Percentiles rank a stretch among this genome's conserved stretches.
These are phyloP conservation scores for Oryza meridionalis DNA, from an alignment of 176 grass and related monocot genomes.

Conservation along the genomic window DNA sequence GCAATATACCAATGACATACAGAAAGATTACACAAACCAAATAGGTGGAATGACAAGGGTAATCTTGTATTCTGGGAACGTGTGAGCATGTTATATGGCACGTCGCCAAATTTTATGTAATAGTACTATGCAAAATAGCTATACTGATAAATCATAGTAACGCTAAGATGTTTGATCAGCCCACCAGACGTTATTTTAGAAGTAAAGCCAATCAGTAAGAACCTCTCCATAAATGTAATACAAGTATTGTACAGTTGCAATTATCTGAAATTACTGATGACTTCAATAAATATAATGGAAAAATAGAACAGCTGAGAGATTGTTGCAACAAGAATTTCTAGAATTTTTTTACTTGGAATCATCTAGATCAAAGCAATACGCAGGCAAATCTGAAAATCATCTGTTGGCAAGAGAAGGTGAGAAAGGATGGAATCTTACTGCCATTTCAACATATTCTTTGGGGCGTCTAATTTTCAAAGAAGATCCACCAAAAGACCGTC, in stretches of 20 bases:
- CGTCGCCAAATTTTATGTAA: background rate
- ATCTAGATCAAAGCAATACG: slow-evolving; percentile 20
- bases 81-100: slow-evolving; percentile 6
- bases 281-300: slow-evolving; percentile 16
- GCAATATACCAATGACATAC: background rate
- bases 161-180: slow-evolving; percentile 24
- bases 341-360: background rate
- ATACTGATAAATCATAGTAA: slow-evolving; percentile 9
- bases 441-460: slow-evolving; percentile 83
- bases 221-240: background rate
- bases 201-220: background rate
- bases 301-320: slow-evolving; percentile 10
- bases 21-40: slow-evolving; percentile 24
- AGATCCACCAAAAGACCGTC: slow-evolving; percentile 67
- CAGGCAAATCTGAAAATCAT: slow-evolving; percentile 29
- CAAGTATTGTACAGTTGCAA: slow-evolving; percentile 9
- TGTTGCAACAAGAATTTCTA: slow-evolving; percentile 7
- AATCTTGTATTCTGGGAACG: slow-evolving; percentile 14
- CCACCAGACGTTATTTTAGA: background rate
- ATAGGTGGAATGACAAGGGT: slow-evolving; percentile 22
- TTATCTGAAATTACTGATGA: background rate
- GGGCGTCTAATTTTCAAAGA: slow-evolving; percentile 87
- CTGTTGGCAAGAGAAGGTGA: slow-evolving; percentile 31
- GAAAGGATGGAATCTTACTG: slow-evolving; percentile 67
- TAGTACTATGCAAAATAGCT: slow-evolving; percentile 21